Conservation (phyloP, 768 basidiomycete genomes). For the Pisolithus albus region DNA sequence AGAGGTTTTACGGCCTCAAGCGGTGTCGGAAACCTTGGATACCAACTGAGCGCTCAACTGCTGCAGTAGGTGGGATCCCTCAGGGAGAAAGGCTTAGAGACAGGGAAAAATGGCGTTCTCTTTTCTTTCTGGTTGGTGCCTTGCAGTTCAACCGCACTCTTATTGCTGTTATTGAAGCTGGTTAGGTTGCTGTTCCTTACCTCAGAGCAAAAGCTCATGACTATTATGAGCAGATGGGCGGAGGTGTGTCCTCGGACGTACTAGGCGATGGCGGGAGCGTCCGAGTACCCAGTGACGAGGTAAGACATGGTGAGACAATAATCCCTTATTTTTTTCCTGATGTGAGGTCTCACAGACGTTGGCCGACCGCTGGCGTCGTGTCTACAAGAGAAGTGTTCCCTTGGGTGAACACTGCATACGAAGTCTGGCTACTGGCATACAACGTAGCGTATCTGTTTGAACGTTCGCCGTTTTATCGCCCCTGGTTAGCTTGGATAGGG, state of each 20-base stretch:
- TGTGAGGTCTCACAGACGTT: conserved; percentile 34
- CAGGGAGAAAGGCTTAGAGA: conserved; percentile 57
- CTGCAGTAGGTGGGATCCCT: conserved; percentile 61
- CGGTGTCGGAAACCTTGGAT: conserved; percentile 66
- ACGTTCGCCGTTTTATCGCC: conserved; percentile 76
- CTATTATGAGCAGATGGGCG: conserved; percentile 85
- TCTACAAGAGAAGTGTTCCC: conserved; percentile 78
- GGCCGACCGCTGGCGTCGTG: conserved; percentile 45
- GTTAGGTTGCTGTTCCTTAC: conserved; percentile 79
- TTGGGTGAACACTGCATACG: conserved; percentile 68
- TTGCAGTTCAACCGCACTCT: background rate
- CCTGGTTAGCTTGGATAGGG: conserved; percentile 85
- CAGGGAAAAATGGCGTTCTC: conserved; percentile 66
- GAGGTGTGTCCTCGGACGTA: conserved; percentile 64
- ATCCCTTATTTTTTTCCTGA: conserved; percentile 1
- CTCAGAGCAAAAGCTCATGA: conserved; percentile 84
- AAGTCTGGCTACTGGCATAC: conserved; percentile 75
- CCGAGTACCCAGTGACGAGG: conserved; percentile 47
- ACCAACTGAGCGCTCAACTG: conserved; percentile 57
- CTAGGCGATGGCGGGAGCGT: conserved; percentile 47
- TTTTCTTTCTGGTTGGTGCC: conserved; percentile 68
- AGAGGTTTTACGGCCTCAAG: conserved; percentile 94
- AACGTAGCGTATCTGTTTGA: conserved; percentile 92
- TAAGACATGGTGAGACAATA: conserved; percentile 22
- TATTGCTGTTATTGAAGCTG: conserved; percentile 1